Percentiles rank a stretch among this genome's conserved stretches.
Evolutionary conservation across 306 rosid genomes (phyloP).

Genomic region (Ziziphus jujuba): DNA sequence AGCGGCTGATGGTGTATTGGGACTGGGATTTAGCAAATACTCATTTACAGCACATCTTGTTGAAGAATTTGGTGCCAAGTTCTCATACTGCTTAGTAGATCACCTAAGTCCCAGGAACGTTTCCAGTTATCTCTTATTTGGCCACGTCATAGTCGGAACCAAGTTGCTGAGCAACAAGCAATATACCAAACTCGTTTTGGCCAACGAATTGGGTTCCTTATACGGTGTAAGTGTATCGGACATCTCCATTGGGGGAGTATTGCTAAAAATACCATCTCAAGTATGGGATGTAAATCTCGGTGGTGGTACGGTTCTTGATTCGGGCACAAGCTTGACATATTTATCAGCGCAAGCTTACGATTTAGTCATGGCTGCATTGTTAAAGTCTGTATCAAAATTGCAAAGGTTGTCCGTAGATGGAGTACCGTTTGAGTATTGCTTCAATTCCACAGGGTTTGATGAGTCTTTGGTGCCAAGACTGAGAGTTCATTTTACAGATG

Average conservation of each 20-base stretch:
- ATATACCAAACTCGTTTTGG: conserved; percentile 38
- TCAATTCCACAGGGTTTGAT: conserved; percentile 33
- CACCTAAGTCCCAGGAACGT: conserved; percentile 50
- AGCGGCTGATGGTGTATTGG: conserved; percentile 64
- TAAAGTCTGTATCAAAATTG: conserved; percentile 1
- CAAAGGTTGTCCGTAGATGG: neutral
- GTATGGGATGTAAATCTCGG: conserved; percentile 43
- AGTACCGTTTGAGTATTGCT: conserved; percentile 50
- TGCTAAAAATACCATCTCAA: conserved; percentile 45
- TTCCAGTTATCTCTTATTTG: conserved; percentile 54
- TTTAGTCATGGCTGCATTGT: conserved; percentile 32
- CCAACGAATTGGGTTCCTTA: conserved; percentile 11
- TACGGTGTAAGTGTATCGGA: conserved; percentile 53
- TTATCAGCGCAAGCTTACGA: conserved; percentile 43
- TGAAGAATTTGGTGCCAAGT: conserved; percentile 40
- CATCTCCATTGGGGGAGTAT: conserved; percentile 41
- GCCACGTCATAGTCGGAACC: conserved; percentile 7
- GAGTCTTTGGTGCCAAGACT: conserved; percentile 43
- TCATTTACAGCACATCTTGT: conserved; percentile 49
- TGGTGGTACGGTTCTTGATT: conserved; percentile 69
- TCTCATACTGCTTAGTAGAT: conserved; percentile 83
- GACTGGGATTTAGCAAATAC: conserved; percentile 45
- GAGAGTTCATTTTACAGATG: conserved; percentile 57
- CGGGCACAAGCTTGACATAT: conserved; percentile 57
- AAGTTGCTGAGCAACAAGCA: conserved; percentile 1